phyloP scores from a whole-genome alignment of 2,329 filamentous ascomycete species.

The Arthrobotrys pseudoclavata region DNA sequence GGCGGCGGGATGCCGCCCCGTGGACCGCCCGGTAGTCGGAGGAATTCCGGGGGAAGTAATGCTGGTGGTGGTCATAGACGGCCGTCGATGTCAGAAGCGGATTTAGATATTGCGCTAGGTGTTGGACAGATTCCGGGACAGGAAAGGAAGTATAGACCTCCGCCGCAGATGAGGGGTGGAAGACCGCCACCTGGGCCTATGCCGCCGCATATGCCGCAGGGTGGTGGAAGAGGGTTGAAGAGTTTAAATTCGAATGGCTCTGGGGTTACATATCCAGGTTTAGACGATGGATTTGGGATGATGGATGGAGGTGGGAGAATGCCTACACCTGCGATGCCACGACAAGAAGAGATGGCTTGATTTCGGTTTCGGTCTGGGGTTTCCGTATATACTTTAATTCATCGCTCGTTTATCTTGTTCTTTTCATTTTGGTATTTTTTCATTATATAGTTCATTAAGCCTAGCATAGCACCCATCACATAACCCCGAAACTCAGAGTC shows the following conservation, averaged over 20 bases:
- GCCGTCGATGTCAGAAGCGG: slow-evolving; percentile 50
- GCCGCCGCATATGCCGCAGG: slow-evolving; percentile 14
- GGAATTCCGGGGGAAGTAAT: slow-evolving; percentile 44
- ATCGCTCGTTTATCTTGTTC: slow-evolving; percentile 9
- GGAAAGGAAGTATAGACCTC: slow-evolving; percentile 55
- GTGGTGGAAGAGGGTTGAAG: slow-evolving; percentile 41
- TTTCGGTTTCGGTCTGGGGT: background rate
- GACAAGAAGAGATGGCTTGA: slow-evolving; percentile 53
- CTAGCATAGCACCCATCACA: slow-evolving; percentile 38
- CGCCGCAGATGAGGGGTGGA: slow-evolving; percentile 55
- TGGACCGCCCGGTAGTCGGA: slow-evolving; percentile 34
- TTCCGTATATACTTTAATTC: slow-evolving; percentile 15
- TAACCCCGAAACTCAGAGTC: background rate
- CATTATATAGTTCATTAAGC: slow-evolving; percentile 22
- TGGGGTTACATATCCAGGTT: slow-evolving; percentile 48
- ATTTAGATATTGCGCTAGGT: slow-evolving; percentile 55
- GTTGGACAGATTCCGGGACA: slow-evolving; percentile 52
- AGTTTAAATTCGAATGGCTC: slow-evolving; percentile 12
- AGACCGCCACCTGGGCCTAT: slow-evolving; percentile 28
- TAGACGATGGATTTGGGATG: slow-evolving; percentile 52
- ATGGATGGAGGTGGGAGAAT: slow-evolving; percentile 56
- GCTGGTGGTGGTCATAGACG: slow-evolving; percentile 24
- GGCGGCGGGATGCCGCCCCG: slow-evolving; percentile 39
- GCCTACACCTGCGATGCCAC: slow-evolving; percentile 48
- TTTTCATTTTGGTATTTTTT: slow-evolving; percentile 23